These are phyloP conservation scores for Lantana camara DNA, from an alignment of 257 asterid genomes.

Conservation along the genomic window DNA sequence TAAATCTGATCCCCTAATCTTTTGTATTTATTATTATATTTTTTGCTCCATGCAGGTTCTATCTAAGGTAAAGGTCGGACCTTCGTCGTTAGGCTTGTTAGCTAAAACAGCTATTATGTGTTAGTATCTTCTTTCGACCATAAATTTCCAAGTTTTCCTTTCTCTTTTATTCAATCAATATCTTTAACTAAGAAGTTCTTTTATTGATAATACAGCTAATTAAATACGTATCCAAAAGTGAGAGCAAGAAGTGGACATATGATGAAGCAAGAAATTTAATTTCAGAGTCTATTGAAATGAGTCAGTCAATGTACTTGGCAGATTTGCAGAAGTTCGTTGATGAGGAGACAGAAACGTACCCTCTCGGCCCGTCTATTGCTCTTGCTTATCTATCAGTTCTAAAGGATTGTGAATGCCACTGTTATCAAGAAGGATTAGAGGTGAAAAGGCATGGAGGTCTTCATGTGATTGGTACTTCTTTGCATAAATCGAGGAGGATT, in stretches of 20 bases:
- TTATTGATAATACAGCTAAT: constrained; percentile 53
- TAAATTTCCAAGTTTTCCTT: neutral
- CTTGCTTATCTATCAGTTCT: constrained; percentile 83
- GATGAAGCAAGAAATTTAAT: constrained; percentile 78
- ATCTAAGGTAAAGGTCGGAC: constrained; percentile 87
- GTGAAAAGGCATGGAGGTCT: constrained; percentile 96
- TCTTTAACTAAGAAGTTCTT: neutral
- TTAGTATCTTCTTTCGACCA: constrained; percentile 38
- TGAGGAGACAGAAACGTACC: constrained; percentile 78
- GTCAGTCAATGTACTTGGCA: constrained; percentile 62
- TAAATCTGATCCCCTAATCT: constrained; percentile 11
- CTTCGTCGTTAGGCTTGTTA: constrained; percentile 84
- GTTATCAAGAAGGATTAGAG: constrained; percentile 80
- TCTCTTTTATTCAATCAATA: constrained; percentile 1
- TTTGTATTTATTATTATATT: too few relatives aligned
- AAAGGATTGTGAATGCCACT: constrained; percentile 84
- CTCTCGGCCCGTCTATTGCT: constrained; percentile 93
- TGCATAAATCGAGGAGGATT: constrained; percentile 95
- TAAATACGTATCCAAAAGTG: constrained; percentile 76
- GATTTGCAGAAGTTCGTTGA: constrained; percentile 80
- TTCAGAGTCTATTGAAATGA: constrained; percentile 77
- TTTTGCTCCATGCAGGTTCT: constrained; percentile 58
- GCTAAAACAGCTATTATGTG: constrained; percentile 90
- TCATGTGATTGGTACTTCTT: constrained; percentile 96
- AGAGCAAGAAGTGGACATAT: constrained; percentile 71